Base-by-base conservation (phyloP, 2,329 filamentous ascomycete species). In the Metarhizium brunneum region DNA sequence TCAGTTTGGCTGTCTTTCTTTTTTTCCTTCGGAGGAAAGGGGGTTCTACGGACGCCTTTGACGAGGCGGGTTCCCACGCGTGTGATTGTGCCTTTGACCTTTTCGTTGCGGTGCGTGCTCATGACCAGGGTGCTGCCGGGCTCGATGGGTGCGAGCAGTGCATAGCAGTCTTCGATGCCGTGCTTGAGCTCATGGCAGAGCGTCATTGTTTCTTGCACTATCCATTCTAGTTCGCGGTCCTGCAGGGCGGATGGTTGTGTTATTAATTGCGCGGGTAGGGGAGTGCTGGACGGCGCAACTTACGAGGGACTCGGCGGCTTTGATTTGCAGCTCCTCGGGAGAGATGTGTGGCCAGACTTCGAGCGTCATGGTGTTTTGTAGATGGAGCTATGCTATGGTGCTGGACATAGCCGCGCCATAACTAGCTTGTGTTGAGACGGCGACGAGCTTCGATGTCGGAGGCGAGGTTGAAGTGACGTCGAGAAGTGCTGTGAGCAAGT, bases 21-120 rank as follows among this genome's bases (percentile, higher is more conserved):
- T 56, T n/a, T 6, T 6, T 50, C 29, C 29, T 54, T 60, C 55
- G 48, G 53, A 6, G 30, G 43, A 38, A 40, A 35, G 59, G 57
- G 42, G 55, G 30, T 42, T 35, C 4, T 6, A 79, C 85, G 63
- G 77, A 92, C 89, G 61, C 91, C 92, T 69, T 95, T 96, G 60
- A 95, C 87, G 60, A 99, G 87, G 53, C 87, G 84, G n/a, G 90
- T 90, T 43, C 94, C 94, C 40, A 95, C 84, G 54, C 94, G 84
- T 1, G 92, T 97, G 58, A 97, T 83, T 64, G 90, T 89, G 18
- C 94, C 94, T 71, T 99, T 99, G 59, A 97, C 85, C 62, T 82
- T 84, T 74, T 99, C 94, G 55, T 90, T 92, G 55, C 92, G 83
- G 55, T 87, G 81, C 14, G 92, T 95, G 59, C 88, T 94, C 61